Evolutionary conservation across 768 basidiomycete species (phyloP), one percentile per base, ranked within the genome.

Genomic region (Chalciporus piperatus): DNA sequence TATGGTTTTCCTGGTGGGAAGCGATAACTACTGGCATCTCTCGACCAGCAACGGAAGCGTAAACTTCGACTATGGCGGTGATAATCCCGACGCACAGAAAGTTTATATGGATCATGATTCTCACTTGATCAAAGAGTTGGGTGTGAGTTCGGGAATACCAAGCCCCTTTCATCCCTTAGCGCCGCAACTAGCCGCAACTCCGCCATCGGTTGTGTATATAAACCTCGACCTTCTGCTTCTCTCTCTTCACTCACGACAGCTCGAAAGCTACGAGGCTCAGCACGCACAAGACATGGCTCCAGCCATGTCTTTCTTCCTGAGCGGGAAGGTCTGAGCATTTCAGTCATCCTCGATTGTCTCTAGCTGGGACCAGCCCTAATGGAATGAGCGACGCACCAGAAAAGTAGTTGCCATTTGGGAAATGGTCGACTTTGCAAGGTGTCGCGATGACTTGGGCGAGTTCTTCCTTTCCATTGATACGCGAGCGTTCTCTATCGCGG

Each of bases 321-420:
- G 67, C 59, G 60, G 68, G 64, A 69, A 62, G 64, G 68, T 68
- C 64, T 70, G 68, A 70, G 58, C 43, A 45, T 61, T 47, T 22
- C 51, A 41, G 64, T 63, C 65, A 59, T 45, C 62, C 62, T 54
- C 40, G 64, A 70, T 59, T 40, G 66, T 66, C 64, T 56, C 67
- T 60, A 55, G 50, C 56, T 4, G 60, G 54, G 66, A 57, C 62
- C 53, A 47, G 64, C 57, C 63, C 6, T 63, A n/a, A 62, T 13
- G 53, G 60, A 50, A 61, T 54, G 59, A 50, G 58, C 58, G 61
- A 54, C 60, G 52, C 61, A 71, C 60, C 58, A 66, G 69, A 62
- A 62, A 70, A 11, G 3, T 62, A 51, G 65, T 56, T 50, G 58
- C 42, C 42, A 9, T 27, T 6, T 27, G 27, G 6, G 27, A 6